Evolutionary conservation across 306 rosid species (phyloP), one percentile per base, ranked within the genome.

Genomic region (Castanopsis chinensis): DNA sequence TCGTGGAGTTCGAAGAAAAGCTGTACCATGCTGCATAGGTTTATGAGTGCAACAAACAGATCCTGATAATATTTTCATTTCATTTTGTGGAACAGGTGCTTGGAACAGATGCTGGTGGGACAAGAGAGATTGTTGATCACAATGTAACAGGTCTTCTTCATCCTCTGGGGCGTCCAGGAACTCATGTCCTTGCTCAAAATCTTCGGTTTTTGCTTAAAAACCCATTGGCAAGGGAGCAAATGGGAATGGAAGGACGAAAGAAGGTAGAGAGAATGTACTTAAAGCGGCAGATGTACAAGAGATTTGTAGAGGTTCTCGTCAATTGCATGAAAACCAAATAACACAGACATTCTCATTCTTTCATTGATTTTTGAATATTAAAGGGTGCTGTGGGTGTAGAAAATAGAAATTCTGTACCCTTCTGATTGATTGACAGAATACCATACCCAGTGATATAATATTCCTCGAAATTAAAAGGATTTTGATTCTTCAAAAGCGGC

Each of bases 71-170:
- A 33, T 59, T 68, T 69, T 12, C 56, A 64, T 25, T 82, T 69
- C 72, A 71, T 81, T 15, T 45, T 69, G 30, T 81, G 83, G 72
- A 55, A 52, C 88, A 94, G 97, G 97, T 94, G 74, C 88, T 94
- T 61, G 98, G 98, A 86, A 94, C 97, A 33, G 89, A 94, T 49
- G 91, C 89, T 20, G 98, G 98, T 21, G 98, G 97, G 54, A 94
- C 98, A 5, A 88, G 78, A 79, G 98, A 89, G 83, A 92, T 94
- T 81, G 97, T 94, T 11, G 98, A 94, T 75, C 90, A 90, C 81
- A 92, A 90, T 37, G 89, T 91, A 53, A 91, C 89, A 5, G 97
- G 98, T 74, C 90, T 94, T 82, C 89, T 89, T 85, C 97, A 92
- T 84, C 93, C 97, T 21, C 28, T 80, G 3, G 94, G 97, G 55